Conservation (phyloP, 2,329 filamentous ascomycete species). For the Chrysoporthe puriensis region DNA sequence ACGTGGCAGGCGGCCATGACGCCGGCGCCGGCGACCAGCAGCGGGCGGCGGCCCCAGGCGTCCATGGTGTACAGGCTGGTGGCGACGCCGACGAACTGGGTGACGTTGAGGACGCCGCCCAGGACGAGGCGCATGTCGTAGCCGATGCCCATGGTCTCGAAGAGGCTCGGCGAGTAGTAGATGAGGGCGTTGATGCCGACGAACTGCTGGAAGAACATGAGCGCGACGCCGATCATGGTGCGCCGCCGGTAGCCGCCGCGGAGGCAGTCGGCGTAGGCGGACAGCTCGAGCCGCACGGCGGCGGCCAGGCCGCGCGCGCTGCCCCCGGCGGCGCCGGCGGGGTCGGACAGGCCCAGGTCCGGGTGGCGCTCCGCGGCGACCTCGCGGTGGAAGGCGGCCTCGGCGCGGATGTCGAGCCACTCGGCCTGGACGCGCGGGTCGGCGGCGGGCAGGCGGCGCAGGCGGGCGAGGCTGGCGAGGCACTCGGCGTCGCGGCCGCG, state of each 20-base stretch:
- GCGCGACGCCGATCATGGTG: constrained; percentile 48
- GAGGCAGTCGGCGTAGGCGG: constrained; percentile 50
- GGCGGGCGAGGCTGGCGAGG: constrained; percentile 48
- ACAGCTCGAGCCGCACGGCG: constrained; percentile 34
- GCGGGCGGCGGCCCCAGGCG: constrained; percentile 47
- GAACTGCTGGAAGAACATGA: constrained; percentile 64
- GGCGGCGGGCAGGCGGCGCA: constrained; percentile 48
- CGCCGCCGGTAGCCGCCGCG: constrained; percentile 51
- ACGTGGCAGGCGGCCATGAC: constrained; percentile 52
- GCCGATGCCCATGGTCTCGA: constrained; percentile 49
- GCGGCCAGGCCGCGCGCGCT: constrained; percentile 27
- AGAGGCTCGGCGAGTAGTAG: constrained; percentile 53
- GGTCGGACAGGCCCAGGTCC: constrained; percentile 34
- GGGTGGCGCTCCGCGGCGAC: constrained; percentile 43
- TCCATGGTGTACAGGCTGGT: constrained; percentile 55
- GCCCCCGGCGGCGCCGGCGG: not conserved
- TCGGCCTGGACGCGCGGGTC: constrained; percentile 51
- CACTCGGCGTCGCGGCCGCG: constrained; percentile 53
- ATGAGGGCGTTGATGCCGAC: constrained; percentile 53
- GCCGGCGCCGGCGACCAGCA: constrained; percentile 49
- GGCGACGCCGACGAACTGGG: constrained; percentile 49
- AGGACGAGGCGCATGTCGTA: constrained; percentile 49
- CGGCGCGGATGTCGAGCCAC: constrained; percentile 53
- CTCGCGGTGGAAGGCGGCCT: constrained; percentile 50
- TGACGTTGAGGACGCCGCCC: constrained; percentile 50